A percentile compares a stretch with the other conserved stretches of the same genome.
Conservation (phyloP, 2,329 filamentous ascomycete genomes). For the Epichloe amarillans region DNA sequence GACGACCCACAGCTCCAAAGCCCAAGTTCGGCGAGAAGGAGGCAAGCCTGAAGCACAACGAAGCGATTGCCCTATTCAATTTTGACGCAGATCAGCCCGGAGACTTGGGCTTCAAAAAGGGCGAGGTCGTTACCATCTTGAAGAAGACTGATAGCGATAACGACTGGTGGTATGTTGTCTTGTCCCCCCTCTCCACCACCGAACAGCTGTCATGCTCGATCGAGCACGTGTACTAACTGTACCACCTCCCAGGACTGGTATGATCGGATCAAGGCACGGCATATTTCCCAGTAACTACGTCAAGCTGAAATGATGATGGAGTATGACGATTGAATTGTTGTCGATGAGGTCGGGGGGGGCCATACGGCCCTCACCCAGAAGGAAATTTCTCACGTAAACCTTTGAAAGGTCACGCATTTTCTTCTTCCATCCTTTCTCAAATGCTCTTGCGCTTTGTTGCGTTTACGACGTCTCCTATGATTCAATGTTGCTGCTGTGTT, state of each 20-base stretch:
- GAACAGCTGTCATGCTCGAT: neutral
- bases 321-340: constrained; percentile 11
- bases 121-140: constrained; percentile 84
- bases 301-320: constrained; percentile 42
- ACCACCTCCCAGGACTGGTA: constrained; percentile 55
- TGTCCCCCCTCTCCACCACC: neutral
- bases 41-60: constrained; percentile 50
- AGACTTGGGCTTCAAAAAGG: constrained; percentile 93
- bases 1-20: constrained; percentile 75
- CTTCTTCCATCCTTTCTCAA: no score
- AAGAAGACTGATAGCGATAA: constrained; percentile 90
- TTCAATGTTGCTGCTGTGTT: neutral
- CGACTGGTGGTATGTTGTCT: constrained; percentile 70
- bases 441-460: no score
- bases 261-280: constrained; percentile 70
- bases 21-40: constrained; percentile 58
- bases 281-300: constrained; percentile 84
- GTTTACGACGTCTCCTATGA: neutral
- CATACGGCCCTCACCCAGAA: neutral
- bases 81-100: constrained; percentile 91
- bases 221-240: neutral
- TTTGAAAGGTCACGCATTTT: no score
- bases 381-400: no score
- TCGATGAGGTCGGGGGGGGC: neutral
- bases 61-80: constrained; percentile 82